Evolutionary conservation across 305 asterid species (phyloP), one percentile per base, ranked within the genome.

Genomic region (Caryopteris hybrid): DNA sequence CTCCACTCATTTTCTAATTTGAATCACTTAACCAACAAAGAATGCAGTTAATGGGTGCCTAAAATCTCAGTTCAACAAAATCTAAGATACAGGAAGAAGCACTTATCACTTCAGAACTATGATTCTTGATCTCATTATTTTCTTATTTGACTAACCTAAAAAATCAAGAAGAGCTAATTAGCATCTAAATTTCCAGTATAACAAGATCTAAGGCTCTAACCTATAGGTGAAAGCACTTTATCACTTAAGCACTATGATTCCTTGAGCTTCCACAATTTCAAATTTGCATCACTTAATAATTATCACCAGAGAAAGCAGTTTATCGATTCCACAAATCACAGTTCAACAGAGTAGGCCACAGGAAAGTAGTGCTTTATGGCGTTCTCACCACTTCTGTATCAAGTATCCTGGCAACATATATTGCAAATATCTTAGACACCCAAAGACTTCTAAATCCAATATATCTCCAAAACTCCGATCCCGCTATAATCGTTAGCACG

Each of bases 371-470:
- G 18, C 25, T 22, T n/a, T 3, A 31, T 55, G 38, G 38, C 47
- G 41, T 52, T 42, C 14, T 39, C 64, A 67, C 51, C 46, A 38
- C 54, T 29, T 43, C 18, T 22, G 18, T 8, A 43, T 57, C 7
- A 64, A 64, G 22, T 36, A 63, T 17, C 51, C 45, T 36, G 22
- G 13, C 16, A 34, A 22, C 23, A 63, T 38, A 39, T 10, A 20
- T 23, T 17, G 17, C 4, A 3, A 5, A 25, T 1, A 6, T 13
- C 34, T n/a, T 6, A 41, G 36, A 11, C 46, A 45, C 34, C 45
- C 11, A 39, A 17, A 21, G 29, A 54, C 68, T 17, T 53, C 72
- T 34, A 64, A 58, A 74, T 61, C 71, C 63, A 53, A 66, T 20
- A 10, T 6, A 47, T 17, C 46, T 39, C 38, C 31, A 47, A 18